Percentiles rank a stretch among this genome's conserved stretches.
These are phyloP conservation scores for Meyerozyma athensensis DNA, from an alignment of 1,139 yeast species.

Conservation along the genomic window DNA sequence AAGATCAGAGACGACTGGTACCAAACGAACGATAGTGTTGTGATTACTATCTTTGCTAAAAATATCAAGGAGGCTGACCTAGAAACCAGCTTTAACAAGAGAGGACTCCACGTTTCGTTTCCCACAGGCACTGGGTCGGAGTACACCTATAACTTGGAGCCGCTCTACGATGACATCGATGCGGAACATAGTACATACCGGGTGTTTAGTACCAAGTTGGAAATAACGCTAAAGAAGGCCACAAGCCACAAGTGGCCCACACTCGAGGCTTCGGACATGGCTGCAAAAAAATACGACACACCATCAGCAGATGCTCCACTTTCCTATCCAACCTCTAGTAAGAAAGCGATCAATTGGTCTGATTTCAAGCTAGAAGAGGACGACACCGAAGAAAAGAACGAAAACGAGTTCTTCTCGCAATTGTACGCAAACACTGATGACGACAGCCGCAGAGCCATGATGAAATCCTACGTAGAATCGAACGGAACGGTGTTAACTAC, in stretches of 20 bases:
- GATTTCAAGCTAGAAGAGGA: conserved; percentile 52
- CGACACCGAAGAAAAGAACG: conserved; percentile 40
- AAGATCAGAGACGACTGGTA: conserved; percentile 76
- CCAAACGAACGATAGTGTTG: conserved; percentile 54
- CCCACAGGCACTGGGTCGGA: conserved; percentile 44
- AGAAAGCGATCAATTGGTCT: conserved; percentile 67
- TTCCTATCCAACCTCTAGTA: conserved; percentile 61
- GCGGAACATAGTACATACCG: conserved; percentile 40
- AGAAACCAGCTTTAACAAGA: conserved; percentile 28
- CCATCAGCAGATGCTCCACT: conserved; percentile 14
- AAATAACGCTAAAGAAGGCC: conserved; percentile 47
- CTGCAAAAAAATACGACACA: conserved; percentile 3
- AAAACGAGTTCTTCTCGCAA: conserved; percentile 67
- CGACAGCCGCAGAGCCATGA: conserved; percentile 90
- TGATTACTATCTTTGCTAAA: conserved; percentile 70
- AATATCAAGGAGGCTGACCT: conserved; percentile 47
- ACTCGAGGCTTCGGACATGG: conserved; percentile 27
- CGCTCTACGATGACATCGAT: conserved; percentile 49
- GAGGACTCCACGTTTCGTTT: conserved; percentile 36
- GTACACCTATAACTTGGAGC: conserved; percentile 47
- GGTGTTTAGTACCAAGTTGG: conserved; percentile 72
- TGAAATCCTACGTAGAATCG: conserved; percentile 92
- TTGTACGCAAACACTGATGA: conserved; percentile 80
- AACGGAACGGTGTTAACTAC: conserved; percentile 93
- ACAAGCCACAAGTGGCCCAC: conserved; percentile 39